These are phyloP conservation scores for Primulina eburnea DNA, from an alignment of 257 asterid species.

Conservation along the genomic window DNA sequence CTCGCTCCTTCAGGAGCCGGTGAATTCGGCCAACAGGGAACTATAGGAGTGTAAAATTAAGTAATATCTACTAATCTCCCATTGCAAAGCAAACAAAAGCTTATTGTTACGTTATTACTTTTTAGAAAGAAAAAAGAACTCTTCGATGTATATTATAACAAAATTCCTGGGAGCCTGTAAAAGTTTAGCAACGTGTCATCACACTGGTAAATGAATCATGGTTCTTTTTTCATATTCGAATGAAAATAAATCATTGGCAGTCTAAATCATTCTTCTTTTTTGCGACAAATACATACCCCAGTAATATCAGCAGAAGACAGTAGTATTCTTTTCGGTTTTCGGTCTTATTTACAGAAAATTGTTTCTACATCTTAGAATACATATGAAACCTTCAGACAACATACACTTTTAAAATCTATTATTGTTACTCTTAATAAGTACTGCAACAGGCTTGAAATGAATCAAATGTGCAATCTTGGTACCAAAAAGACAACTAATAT, in stretches of 20 bases:
- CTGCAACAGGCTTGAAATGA: background rate
- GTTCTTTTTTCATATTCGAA: background rate
- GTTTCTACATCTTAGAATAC: background rate
- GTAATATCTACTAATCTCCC: background rate
- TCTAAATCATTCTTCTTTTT: background rate
- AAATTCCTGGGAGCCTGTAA: background rate
- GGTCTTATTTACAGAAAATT: background rate
- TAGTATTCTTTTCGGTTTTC: background rate
- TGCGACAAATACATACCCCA: background rate
- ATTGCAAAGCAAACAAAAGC: background rate
- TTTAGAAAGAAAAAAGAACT: background rate
- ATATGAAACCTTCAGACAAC: background rate
- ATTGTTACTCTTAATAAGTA: background rate
- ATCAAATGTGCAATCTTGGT: background rate
- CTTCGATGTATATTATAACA: background rate
- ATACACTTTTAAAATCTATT: background rate
- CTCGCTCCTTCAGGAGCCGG: slow-evolving; percentile 44
- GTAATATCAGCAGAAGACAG: background rate
- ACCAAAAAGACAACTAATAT: background rate
- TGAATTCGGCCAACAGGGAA: slow-evolving; percentile 55
- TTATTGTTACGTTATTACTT: background rate
- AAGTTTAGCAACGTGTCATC: background rate
- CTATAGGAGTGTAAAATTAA: slow-evolving; percentile 20
- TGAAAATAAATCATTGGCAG: background rate
- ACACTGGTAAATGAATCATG: background rate